A percentile compares a stretch with the other conserved stretches of the same genome.
Evolutionary conservation across 129 eudicot genomes (phyloP).

Genomic region (Escallonia rubra): DNA sequence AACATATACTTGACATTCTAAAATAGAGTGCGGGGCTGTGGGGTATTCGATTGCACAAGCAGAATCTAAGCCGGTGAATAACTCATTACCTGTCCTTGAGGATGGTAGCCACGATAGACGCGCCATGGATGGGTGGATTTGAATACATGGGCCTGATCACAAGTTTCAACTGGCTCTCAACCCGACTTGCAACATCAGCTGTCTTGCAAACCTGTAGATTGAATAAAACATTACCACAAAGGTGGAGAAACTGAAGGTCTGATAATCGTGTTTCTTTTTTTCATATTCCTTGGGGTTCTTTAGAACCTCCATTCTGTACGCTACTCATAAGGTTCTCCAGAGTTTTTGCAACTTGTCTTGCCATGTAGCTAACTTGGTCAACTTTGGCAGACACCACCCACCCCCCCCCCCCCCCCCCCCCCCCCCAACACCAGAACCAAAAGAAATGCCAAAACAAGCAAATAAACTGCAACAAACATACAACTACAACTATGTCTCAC

Average conservation of each 20-base stretch:
- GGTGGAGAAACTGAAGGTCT: background rate
- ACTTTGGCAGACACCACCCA: constrained; percentile 1
- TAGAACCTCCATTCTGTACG: background rate
- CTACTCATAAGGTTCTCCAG: background rate
- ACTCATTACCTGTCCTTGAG: constrained; percentile 68
- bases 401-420: background rate
- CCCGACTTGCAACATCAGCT: constrained; percentile 87
- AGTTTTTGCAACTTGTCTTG: background rate
- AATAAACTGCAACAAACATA: no score
- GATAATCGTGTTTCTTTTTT: no score
- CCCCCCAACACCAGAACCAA: background rate
- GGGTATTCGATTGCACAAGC: no score
- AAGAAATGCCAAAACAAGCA: background rate
- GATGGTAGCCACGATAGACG: constrained; percentile 82
- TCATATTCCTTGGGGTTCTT: background rate
- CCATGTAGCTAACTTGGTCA: background rate
- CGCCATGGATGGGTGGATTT: constrained; percentile 90
- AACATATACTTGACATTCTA: background rate
- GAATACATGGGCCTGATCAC: constrained; percentile 97
- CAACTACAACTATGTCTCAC: no score
- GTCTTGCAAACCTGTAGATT: constrained; percentile 61
- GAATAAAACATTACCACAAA: background rate
- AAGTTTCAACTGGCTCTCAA: constrained; percentile 91
- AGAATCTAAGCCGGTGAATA: no score
- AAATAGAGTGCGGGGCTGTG: background rate